Evolutionary conservation across 805 yeast species (phyloP), one percentile per base, ranked within the genome.

Genomic region (Monosporozyma siamensis): DNA sequence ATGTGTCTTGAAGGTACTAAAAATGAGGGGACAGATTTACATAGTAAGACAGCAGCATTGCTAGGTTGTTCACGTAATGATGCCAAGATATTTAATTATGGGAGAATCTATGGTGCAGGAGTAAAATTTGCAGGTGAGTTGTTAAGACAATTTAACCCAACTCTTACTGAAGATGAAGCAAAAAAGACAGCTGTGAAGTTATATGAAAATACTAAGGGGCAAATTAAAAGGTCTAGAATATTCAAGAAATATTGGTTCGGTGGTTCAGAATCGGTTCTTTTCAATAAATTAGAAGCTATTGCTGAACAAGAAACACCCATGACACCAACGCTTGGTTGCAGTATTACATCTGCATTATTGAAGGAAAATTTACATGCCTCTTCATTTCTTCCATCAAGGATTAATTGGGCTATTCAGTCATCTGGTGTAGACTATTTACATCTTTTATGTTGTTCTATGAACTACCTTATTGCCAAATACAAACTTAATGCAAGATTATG

Each of bases 1-100:
- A 94, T 92, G 99, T 89, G 97, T 2, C 70, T 92, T 43, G 99
- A 92, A 67, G 99, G 99, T 15, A 79, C 90, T 4, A 92, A 92
- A 64, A 70, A 68, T 44, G 90, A 83, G 42, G 94, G 92, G 4
- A 94, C 99, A 0, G 99, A 92, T 65, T 65, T 94, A 46, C 99
- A 92, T 59, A 87, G 97, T 0, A 88, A 84, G 50, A 92, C 97
- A 0, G 96, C 98, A 0, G 71, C 72, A 9, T 88, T 94, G 50
- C 64, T 92, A 58, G 95, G 95, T 0, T 89, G 94, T 40, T 77
- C 84, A 21, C 72, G 99, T 61, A 79, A 82, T 53, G 95, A 92
- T 48, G 98, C 98, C 5, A 92, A 92, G 54, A 77, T 89, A 7
- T 94, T 92, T 71, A 92, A 92, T 58, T 92, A 92, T 64, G 97